phyloP scores from a whole-genome alignment of 768 basidiomycete species.

The Astraeus odoratus region DNA sequence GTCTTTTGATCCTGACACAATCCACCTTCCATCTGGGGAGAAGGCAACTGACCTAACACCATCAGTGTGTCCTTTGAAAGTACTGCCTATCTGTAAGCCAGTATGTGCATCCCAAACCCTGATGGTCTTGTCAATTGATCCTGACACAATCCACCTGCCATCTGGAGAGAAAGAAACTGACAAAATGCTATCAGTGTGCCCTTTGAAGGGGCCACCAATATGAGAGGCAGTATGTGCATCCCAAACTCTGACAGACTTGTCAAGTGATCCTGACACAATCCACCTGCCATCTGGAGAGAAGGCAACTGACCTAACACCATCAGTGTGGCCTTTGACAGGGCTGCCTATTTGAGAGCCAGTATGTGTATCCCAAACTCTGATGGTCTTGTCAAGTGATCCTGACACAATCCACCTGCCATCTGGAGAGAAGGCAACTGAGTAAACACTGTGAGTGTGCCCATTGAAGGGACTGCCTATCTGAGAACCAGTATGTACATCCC shows the following conservation, averaged over 20 bases:
- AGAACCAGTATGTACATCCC: background rate
- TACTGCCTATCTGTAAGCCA: background rate
- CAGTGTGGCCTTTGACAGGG: no score
- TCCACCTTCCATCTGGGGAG: background rate
- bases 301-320: no score
- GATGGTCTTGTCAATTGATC: background rate
- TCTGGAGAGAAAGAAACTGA: background rate
- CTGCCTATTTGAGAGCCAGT: background rate
- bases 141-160: background rate
- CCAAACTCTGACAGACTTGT: no score
- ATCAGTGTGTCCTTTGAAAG: background rate
- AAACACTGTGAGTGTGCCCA: background rate
- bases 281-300: no score
- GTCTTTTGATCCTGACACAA: background rate
- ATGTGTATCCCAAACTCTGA: background rate
- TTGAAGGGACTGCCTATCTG: background rate
- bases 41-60: background rate
- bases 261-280: no score
- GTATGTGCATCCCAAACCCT: background rate
- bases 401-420: background rate
- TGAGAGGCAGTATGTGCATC: no score
- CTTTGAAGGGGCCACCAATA: no score
- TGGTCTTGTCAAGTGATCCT: background rate
- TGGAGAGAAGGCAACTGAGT: conserved; percentile 1
- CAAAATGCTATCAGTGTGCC: no score